Conservation (phyloP, 2,329 filamentous ascomycete species). For the Fusarium bactridioides region DNA sequence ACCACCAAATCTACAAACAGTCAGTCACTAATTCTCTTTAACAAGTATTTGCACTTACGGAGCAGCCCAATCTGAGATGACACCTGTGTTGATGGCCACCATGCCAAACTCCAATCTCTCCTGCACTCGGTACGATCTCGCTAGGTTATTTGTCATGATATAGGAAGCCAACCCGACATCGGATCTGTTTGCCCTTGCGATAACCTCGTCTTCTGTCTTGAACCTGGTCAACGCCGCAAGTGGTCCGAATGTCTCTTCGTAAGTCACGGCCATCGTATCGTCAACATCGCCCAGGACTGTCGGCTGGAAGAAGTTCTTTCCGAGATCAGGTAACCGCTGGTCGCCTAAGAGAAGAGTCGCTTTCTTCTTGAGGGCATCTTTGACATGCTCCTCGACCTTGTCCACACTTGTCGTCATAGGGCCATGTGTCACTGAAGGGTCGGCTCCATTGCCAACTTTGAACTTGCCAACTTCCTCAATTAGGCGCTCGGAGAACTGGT, state of each 20-base stretch:
- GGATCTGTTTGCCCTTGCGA: conserved; percentile 66
- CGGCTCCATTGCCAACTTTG: conserved; percentile 69
- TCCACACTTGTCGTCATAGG: conserved; percentile 65
- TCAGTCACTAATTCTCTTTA: background rate
- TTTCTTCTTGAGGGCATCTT: conserved; percentile 70
- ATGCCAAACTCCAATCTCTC: conserved; percentile 75
- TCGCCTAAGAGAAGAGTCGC: conserved; percentile 70
- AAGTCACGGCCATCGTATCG: conserved; percentile 62
- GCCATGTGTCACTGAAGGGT: conserved; percentile 73
- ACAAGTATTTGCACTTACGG: conserved; percentile 31
- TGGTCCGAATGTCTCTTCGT: conserved; percentile 72
- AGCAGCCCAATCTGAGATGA: conserved; percentile 41
- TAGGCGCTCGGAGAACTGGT: conserved; percentile 70
- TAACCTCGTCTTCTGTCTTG: conserved; percentile 70
- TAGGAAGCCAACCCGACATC: conserved; percentile 72
- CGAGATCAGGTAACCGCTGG: conserved; percentile 68
- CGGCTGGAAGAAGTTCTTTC: conserved; percentile 74
- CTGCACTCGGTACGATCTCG: conserved; percentile 70
- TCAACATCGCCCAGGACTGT: conserved; percentile 69
- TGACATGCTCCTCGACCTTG: conserved; percentile 71
- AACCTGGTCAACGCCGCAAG: conserved; percentile 71
- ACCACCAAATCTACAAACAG: conserved; percentile 58
- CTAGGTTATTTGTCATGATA: conserved; percentile 73
- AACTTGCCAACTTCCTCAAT: conserved; percentile 73
- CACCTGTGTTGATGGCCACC: conserved; percentile 71